These are phyloP conservation scores for Centrapalus pauciflorus DNA, from an alignment of 129 eudicot genomes.

Conservation along the genomic window DNA sequence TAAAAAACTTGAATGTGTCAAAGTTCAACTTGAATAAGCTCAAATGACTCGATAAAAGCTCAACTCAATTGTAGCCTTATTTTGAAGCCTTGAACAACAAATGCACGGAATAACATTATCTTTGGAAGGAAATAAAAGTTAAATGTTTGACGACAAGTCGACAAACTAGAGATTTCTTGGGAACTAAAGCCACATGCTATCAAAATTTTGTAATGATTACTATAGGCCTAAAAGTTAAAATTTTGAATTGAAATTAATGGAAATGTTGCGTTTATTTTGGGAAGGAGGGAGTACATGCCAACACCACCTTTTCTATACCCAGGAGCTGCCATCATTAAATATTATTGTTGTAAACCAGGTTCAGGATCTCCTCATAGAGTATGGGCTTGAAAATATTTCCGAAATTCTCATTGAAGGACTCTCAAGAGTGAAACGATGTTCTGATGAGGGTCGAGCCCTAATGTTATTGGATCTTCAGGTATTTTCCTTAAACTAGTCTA, in stretches of 20 bases:
- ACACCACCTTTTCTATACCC: background rate
- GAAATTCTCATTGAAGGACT: slow-evolving; percentile 85
- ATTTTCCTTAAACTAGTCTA: slow-evolving; percentile 14
- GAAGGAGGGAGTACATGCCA: background rate
- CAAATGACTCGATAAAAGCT: too few relatives aligned
- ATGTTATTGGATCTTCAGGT: slow-evolving; percentile 99
- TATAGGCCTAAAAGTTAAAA: background rate
- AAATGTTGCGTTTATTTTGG: background rate
- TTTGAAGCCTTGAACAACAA: too few relatives aligned
- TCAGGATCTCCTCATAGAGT: slow-evolving; percentile 73
- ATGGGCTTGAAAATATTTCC: slow-evolving; percentile 81
- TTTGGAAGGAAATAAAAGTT: too few relatives aligned
- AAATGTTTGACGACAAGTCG: background rate
- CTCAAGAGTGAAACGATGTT: slow-evolving; percentile 86
- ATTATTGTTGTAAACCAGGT: slow-evolving; percentile 42
- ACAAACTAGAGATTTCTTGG: background rate
- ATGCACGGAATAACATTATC: too few relatives aligned
- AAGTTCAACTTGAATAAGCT: too few relatives aligned
- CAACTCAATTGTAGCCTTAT: too few relatives aligned
- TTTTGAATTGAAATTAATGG: background rate
- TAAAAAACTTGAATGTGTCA: too few relatives aligned
- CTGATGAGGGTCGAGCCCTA: slow-evolving; percentile 97
- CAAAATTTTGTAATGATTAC: background rate
- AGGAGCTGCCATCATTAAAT: background rate
- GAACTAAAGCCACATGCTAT: background rate